phyloP scores from a whole-genome alignment of 1,139 yeast genomes.

The Debaryomyces fabryi region DNA sequence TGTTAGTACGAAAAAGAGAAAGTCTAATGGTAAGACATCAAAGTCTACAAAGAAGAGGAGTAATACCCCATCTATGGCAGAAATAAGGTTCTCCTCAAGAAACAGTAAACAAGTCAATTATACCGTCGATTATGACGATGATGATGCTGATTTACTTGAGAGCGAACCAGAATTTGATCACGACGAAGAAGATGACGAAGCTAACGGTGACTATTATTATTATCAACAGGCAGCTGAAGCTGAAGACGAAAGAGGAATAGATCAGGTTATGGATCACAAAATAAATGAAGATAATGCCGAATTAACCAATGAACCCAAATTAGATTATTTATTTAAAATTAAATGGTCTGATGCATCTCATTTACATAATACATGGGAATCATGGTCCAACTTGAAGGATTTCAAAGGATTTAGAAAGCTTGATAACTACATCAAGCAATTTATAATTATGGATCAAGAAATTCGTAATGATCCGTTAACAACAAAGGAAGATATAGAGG shows the following conservation, averaged over 20 bases:
- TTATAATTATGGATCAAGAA: constrained; percentile 70
- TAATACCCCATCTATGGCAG: constrained; percentile 29
- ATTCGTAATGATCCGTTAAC: constrained; percentile 77
- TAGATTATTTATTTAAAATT: constrained; percentile 63
- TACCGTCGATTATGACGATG: constrained; percentile 70
- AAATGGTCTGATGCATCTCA: constrained; percentile 93
- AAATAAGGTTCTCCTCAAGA: constrained; percentile 76
- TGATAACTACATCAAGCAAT: constrained; percentile 87
- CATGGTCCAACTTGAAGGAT: constrained; percentile 57
- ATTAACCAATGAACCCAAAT: constrained; percentile 56
- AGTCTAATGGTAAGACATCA: constrained; percentile 17
- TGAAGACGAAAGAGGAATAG: constrained; percentile 51
- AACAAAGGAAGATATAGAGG: constrained; percentile 87
- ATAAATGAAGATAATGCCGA: constrained; percentile 38
- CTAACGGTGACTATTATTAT: constrained; percentile 44
- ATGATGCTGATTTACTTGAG: constrained; percentile 62
- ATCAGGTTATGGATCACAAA: constrained; percentile 58
- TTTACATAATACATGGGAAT: constrained; percentile 94
- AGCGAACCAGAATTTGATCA: constrained; percentile 50
- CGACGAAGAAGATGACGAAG: constrained; percentile 35
- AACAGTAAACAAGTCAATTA: constrained; percentile 74
- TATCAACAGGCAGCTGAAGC: constrained; percentile 35
- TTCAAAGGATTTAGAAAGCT: constrained; percentile 80
- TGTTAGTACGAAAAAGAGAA: constrained; percentile 21
- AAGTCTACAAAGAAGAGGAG: constrained; percentile 16